Conservation (phyloP, 1,284 basidiomycete species). For the Rhodotorula sp. region DNA sequence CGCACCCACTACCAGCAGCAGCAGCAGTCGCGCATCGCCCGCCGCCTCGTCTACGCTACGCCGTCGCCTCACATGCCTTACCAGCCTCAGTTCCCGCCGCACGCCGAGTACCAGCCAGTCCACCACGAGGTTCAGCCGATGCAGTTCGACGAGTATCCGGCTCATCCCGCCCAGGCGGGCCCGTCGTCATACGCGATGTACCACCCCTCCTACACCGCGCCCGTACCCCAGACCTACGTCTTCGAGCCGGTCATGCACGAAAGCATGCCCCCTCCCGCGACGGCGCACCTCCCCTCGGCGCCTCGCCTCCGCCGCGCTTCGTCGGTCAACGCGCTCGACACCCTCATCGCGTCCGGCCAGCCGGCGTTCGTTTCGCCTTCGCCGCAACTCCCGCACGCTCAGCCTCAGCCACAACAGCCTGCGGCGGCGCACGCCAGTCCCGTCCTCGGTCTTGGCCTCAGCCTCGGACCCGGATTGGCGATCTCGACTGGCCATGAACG, state of each 20-base stretch:
- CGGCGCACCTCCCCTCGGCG: not conserved
- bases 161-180: not conserved
- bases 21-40: not conserved
- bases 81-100: not conserved
- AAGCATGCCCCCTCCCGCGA: not conserved
- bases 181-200: slow-evolving; percentile 6
- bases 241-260: not conserved
- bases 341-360: not conserved
- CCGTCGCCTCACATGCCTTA: not conserved
- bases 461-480: slow-evolving; percentile 7
- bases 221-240: slow-evolving; percentile 1
- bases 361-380: not conserved
- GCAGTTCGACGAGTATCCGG: not conserved
- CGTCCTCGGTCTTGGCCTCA: slow-evolving; percentile 16
- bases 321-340: slow-evolving; percentile 19
- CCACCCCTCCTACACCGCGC: slow-evolving; percentile 5
- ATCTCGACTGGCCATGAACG: slow-evolving; percentile 12
- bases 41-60: slow-evolving; percentile 2
- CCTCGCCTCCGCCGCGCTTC: slow-evolving; percentile 24
- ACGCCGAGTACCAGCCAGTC: not conserved
- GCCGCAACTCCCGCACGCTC: not conserved
- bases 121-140: not conserved
- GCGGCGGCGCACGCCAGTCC: not conserved
- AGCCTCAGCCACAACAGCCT: not conserved
- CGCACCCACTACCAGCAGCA: not conserved